Base-by-base conservation (phyloP, 2,329 filamentous ascomycete species). In the Claviceps arundinis region DNA sequence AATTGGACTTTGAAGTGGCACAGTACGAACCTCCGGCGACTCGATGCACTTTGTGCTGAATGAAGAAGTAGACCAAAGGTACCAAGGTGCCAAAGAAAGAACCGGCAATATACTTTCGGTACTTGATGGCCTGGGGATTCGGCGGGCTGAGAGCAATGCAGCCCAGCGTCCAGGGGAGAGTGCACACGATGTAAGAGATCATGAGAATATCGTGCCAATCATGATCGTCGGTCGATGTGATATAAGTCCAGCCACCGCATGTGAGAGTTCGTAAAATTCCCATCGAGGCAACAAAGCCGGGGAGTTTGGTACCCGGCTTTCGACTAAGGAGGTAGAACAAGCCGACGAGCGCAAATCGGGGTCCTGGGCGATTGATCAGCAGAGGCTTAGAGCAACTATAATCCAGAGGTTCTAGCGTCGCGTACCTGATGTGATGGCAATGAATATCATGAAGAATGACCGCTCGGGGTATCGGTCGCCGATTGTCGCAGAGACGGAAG, bases 131-230 rank as follows among this genome's bases (percentile, higher is more conserved):
- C 56, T 73, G 80, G 13, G 84, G 77, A 65, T 96, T 95, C 52
- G 84, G 81, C 11, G 91, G 89, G 68, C 90, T 96, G 50, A 97
- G 72, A 5, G 85, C 82, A 56, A 97, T 78, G 67, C 91, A 96
- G 48, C 93, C 93, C 47, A 89, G 68, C 2, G 91, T 98, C 93
- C 93, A 98, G 2, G 93, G 93, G 51, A 98, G 75, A 2, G 93
- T 97, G 37, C 89, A 86, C 46, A 98, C 84, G 52, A 98, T 76
- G 68, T 98, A 98, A 14, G 89, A 94, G 60, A 98, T 96, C 93
- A 98, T 98, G 67, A 98, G 91, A 56, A 97, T 91, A 64, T 98
- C 93, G 67, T 98, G 93, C 90, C 89, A 97, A 69, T 95, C 83
- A 68, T 98, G 93, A 66, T 97, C 89, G 66, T 98, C 93, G 44